Percentiles rank a stretch among this genome's conserved stretches.
These are phyloP conservation scores for Fusarium irregulare DNA, from an alignment of 2,329 filamentous ascomycete genomes.

Conservation along the genomic window DNA sequence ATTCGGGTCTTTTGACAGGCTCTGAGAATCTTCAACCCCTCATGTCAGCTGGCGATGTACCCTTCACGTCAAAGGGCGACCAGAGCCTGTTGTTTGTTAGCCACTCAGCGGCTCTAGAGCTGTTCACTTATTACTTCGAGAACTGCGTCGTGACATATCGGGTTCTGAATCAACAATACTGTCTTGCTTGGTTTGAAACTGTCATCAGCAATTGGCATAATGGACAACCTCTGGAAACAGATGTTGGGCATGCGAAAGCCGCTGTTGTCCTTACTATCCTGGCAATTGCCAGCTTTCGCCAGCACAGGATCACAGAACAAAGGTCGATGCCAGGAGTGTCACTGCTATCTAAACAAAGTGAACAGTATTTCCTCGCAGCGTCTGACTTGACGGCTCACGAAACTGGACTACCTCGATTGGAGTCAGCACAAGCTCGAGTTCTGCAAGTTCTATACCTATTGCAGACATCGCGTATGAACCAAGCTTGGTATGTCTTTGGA, in stretches of 20 bases:
- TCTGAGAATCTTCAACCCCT: slow-evolving; percentile 55
- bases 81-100: slow-evolving; percentile 53
- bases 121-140: slow-evolving; percentile 68
- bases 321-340: background rate
- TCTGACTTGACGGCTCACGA: slow-evolving; percentile 58
- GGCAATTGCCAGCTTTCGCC: slow-evolving; percentile 54
- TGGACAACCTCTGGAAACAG: slow-evolving; percentile 52
- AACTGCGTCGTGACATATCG: slow-evolving; percentile 70
- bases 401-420: slow-evolving; percentile 63
- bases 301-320: slow-evolving; percentile 25
- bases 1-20: slow-evolving; percentile 27
- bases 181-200: slow-evolving; percentile 59
- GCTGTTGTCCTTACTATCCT: slow-evolving; percentile 62
- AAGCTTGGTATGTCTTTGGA: slow-evolving; percentile 71
- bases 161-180: slow-evolving; percentile 65
- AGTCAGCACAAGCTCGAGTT: slow-evolving; percentile 68
- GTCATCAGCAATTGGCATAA: slow-evolving; percentile 54
- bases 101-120: slow-evolving; percentile 46
- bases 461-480: slow-evolving; percentile 68
- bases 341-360: slow-evolving; percentile 38
- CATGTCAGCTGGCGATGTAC: slow-evolving; percentile 60
- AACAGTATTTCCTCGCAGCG: slow-evolving; percentile 57
- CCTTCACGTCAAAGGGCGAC: slow-evolving; percentile 52
- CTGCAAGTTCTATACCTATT: slow-evolving; percentile 69
- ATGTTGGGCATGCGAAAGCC: slow-evolving; percentile 57